Percentiles rank a stretch among this genome's conserved stretches.
Evolutionary conservation across 345 rosid species (phyloP).

Genomic region (Bruguiera sexangula): DNA sequence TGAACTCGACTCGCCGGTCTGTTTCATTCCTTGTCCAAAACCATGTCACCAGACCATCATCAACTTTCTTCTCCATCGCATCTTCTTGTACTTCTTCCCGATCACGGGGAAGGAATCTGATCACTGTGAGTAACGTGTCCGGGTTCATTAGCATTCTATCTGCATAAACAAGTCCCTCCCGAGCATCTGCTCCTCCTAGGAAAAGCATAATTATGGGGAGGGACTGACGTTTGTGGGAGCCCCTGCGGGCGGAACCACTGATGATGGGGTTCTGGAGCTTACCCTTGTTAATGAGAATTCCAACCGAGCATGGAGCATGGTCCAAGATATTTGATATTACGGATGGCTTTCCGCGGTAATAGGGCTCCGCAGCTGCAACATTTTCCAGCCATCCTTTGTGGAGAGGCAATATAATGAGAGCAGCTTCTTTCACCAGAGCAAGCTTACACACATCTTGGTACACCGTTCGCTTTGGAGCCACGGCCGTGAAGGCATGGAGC

Average conservation of each 20-base stretch:
- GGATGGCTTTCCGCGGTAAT: slow-evolving; percentile 19
- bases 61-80: background rate
- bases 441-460: slow-evolving; percentile 63
- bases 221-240: background rate
- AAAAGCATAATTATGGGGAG: background rate
- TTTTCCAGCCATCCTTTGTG: slow-evolving; percentile 30
- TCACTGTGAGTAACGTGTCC: background rate
- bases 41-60: background rate
- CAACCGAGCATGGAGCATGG: slow-evolving; percentile 68
- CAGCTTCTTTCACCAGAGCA: slow-evolving; percentile 41
- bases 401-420: slow-evolving; percentile 56
- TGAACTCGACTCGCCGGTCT: background rate
- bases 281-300: slow-evolving; percentile 20
- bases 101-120: background rate
- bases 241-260: background rate
- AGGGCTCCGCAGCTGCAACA: slow-evolving; percentile 18
- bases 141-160: background rate
- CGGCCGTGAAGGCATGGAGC: slow-evolving; percentile 36
- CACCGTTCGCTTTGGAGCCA: slow-evolving; percentile 49
- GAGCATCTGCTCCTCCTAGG: background rate
- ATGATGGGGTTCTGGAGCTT: background rate
- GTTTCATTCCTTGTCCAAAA: background rate
- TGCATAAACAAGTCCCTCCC: background rate
- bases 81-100: background rate
- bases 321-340: slow-evolving; percentile 39